phyloP scores from a whole-genome alignment of 2,329 filamentous ascomycete species.

The Colletotrichum gloeosporioides region DNA sequence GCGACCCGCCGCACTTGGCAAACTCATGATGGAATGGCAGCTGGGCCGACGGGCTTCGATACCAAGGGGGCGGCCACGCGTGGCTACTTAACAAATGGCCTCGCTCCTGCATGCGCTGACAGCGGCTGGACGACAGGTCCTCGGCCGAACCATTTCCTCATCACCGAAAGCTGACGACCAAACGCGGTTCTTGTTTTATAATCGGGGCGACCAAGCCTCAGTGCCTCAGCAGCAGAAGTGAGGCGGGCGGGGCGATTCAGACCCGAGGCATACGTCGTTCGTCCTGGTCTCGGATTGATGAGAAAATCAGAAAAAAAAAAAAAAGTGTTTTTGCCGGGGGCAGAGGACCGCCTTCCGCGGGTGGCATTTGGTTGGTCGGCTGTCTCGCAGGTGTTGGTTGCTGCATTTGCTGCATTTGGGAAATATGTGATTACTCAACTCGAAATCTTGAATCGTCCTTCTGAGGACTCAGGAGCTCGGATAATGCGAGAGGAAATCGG shows the following conservation, averaged over 20 bases:
- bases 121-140: neutral
- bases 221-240: neutral
- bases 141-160: neutral
- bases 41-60: neutral
- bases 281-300: neutral
- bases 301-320: conserved; percentile 15
- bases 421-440: neutral
- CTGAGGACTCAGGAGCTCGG: neutral
- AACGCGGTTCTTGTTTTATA: neutral
- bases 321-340: neutral
- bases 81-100: neutral
- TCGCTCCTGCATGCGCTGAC: neutral
- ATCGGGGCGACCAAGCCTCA: neutral
- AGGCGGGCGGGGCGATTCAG: neutral
- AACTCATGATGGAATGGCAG: neutral
- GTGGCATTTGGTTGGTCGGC: neutral
- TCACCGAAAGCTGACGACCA: neutral
- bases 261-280: neutral
- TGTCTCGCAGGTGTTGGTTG: neutral
- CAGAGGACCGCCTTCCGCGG: neutral
- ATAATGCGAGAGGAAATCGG: neutral
- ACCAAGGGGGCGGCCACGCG: neutral
- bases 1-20: neutral
- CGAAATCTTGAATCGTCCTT: neutral
- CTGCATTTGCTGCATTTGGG: neutral